Evolutionary conservation across 1,284 basidiomycete species (phyloP).

Genomic region (Ceratobasidium sp.): DNA sequence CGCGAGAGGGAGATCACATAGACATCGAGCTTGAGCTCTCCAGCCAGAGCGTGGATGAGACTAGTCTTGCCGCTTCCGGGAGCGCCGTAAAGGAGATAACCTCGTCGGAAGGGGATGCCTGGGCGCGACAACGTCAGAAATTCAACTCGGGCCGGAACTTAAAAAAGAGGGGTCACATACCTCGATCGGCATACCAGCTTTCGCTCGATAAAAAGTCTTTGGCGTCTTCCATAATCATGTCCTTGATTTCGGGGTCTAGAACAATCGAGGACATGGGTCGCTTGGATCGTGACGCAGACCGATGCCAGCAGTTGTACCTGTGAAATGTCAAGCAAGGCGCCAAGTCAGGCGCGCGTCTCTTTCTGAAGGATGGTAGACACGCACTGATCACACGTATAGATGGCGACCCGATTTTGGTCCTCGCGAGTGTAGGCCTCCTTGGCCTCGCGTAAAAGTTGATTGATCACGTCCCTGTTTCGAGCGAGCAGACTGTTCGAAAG

Average conservation of each 20-base stretch:
- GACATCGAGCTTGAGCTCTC: constrained; percentile 74
- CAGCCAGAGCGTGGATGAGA: constrained; percentile 75
- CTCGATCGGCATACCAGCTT: constrained; percentile 70
- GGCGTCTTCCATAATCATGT: constrained; percentile 68
- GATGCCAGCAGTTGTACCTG: constrained; percentile 61
- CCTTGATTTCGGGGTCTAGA: constrained; percentile 68
- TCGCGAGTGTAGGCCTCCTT: constrained; percentile 61
- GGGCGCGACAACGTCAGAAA: neutral
- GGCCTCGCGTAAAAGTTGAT: constrained; percentile 63
- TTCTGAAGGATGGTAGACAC: neutral
- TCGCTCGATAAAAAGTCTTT: constrained; percentile 69
- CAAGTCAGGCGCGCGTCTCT: constrained; percentile 7
- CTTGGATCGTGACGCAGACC: constrained; percentile 65
- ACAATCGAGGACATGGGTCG: constrained; percentile 69
- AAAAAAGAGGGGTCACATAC: constrained; percentile 46
- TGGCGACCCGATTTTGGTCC: constrained; percentile 61
- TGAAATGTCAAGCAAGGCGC: constrained; percentile 47
- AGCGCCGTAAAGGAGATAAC: constrained; percentile 66
- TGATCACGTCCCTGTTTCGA: constrained; percentile 67
- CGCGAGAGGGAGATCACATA: constrained; percentile 77
- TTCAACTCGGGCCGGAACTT: neutral
- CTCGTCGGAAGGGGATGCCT: constrained; percentile 70
- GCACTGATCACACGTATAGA: constrained; percentile 58
- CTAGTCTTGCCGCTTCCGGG: constrained; percentile 80
- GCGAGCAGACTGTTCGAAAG: constrained; percentile 69